These are phyloP conservation scores for Colletotrichum euphorbiae DNA, from an alignment of 2,329 filamentous ascomycete genomes.

Conservation along the genomic window DNA sequence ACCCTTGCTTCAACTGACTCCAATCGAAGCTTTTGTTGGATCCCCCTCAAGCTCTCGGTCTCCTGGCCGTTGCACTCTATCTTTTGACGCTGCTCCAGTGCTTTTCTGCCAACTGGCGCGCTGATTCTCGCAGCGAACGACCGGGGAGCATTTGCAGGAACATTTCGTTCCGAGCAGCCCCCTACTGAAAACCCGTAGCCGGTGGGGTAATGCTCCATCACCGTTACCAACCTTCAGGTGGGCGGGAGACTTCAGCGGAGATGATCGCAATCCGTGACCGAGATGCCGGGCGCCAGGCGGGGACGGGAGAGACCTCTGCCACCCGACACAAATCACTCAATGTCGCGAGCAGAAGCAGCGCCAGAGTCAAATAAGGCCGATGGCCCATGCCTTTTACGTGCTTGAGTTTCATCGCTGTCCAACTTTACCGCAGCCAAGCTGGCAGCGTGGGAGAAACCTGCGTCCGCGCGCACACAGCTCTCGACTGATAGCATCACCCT, in stretches of 20 bases:
- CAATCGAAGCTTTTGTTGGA: conserved; percentile 15
- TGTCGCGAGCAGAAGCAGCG: not conserved
- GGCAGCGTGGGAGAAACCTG: not conserved
- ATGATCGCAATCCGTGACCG: conserved; percentile 37
- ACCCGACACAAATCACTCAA: not conserved
- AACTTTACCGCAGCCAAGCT: not conserved
- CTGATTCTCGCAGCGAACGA: conserved; percentile 16
- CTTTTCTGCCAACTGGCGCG: conserved; percentile 11
- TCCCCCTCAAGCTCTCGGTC: not conserved
- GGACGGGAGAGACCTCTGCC: not conserved
- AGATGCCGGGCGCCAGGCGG: conserved; percentile 15
- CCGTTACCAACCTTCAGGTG: conserved; percentile 30
- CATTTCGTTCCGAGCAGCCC: conserved; percentile 3
- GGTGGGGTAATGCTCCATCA: conserved; percentile 31
- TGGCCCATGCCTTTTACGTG: conserved; percentile 10
- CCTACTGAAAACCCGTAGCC: conserved; percentile 25
- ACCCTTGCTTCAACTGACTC: conserved; percentile 26
- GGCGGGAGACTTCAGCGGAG: conserved; percentile 24
- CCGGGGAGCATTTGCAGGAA: conserved; percentile 2
- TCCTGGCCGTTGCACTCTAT: conserved; percentile 14
- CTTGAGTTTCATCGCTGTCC: conserved; percentile 17
- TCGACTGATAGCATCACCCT: conserved; percentile 22
- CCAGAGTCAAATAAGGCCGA: not conserved
- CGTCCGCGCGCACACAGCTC: conserved; percentile 1
- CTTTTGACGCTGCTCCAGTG: conserved; percentile 2